Evolutionary conservation across 371 early-diverging fungal species (phyloP), one percentile per base, ranked within the genome.

Genomic region (Saksenaea oblongispora): DNA sequence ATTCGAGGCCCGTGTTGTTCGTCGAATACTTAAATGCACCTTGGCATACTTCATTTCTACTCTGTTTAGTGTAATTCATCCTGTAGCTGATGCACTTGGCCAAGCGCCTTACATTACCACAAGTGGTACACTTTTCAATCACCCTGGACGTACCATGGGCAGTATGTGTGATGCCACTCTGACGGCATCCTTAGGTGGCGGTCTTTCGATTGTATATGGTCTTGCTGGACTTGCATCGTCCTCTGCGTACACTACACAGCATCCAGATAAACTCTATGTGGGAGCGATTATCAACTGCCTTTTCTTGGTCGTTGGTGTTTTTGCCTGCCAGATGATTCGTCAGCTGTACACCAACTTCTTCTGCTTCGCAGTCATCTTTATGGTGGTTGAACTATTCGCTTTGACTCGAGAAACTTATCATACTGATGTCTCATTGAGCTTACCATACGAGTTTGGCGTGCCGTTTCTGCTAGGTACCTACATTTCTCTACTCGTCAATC

Each of bases 141-240:
- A 84, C 56, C 84, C 84, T 1, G 74, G 82, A 1, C 69, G 84
- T 39, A 82, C 76, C 1, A 69, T 84, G 64, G 84, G 84, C 1
- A 73, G 82, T 26, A 78, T 79, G 37, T 64, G 82, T 10, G 84
- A 84, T 53, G 79, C 80, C 1, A 82, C 82, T 0, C 47, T 79
- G 1, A 80, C 80, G 4, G 73, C 78, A 17, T 58, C 75, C 4
- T 55, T 79, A 2, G 82, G 84, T 34, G 75, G 72, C 1, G 55
- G 74, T 8, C 35, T 72, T 26, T 81, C 78, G 15, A 62, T 80
- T 0, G 54, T 70, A 0, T 82, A 75, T 69, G 73, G 79, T 22
- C 31, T 78, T 22, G 74, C 75, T 10, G 76, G 78, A 11, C 66
- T 79, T 36, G 63, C 64, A 0, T 62, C 71, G 2, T 71, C 78